A percentile compares a stretch with the other conserved stretches of the same genome.
These are phyloP conservation scores for Suillus decipiens DNA, from an alignment of 768 basidiomycete species.

Conservation along the genomic window DNA sequence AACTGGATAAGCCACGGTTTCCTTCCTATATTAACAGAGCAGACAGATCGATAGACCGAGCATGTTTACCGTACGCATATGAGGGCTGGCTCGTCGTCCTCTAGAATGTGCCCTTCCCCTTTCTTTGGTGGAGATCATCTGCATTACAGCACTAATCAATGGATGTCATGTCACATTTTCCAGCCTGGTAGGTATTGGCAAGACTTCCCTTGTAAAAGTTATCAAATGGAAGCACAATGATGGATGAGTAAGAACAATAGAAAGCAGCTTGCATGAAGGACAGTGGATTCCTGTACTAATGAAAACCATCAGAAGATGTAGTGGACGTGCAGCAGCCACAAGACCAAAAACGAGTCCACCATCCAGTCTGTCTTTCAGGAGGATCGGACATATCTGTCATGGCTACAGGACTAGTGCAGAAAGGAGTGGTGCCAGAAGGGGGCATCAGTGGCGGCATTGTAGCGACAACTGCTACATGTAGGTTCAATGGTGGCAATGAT, in stretches of 20 bases:
- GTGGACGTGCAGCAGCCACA: background rate
- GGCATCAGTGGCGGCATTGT: background rate
- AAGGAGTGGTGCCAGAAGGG: background rate
- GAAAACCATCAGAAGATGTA: background rate
- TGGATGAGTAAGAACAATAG: background rate
- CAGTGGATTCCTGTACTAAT: background rate
- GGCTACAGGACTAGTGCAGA: background rate
- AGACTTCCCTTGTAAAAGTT: constrained; percentile 3
- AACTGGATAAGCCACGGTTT: background rate
- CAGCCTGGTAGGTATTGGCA: constrained; percentile 6
- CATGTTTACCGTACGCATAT: background rate
- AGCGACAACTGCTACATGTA: background rate
- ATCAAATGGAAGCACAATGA: background rate
- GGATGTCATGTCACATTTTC: constrained; percentile 3
- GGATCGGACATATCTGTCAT: background rate
- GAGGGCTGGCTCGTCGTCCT: background rate
- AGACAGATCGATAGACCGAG: background rate
- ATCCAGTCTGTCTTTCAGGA: background rate
- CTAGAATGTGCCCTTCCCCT: background rate
- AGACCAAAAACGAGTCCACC: background rate
- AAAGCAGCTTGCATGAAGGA: background rate
- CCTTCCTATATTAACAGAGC: background rate
- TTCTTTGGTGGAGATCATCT: constrained; percentile 5
- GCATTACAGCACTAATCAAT: background rate
- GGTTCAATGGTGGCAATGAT: background rate